Evolutionary conservation across 352 stramenopile species (phyloP).

Genomic region (Phytophthora macrochlamydospora): DNA sequence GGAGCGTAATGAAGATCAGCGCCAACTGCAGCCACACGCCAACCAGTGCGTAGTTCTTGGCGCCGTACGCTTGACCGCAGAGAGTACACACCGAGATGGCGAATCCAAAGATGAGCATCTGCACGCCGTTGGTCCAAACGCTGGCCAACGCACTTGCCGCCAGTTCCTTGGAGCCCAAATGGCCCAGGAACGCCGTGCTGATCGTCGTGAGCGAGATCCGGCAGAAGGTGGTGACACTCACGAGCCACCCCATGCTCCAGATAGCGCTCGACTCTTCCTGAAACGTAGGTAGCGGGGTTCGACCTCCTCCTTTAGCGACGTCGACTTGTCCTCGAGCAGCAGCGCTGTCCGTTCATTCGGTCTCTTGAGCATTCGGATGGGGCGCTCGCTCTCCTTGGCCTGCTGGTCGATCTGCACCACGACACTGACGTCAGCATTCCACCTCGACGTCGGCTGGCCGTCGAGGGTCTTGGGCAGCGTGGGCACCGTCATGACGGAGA

Average conservation of each 20-base stretch:
- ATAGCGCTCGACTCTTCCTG: constrained; percentile 66
- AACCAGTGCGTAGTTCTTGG: constrained; percentile 77
- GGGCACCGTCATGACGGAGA: constrained; percentile 18
- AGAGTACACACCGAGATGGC: constrained; percentile 81
- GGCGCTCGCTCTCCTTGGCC: constrained; percentile 1
- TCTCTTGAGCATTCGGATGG: constrained; percentile 10
- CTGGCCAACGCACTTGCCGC: constrained; percentile 70
- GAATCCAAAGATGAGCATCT: constrained; percentile 84
- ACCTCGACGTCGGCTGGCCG: constrained; percentile 15
- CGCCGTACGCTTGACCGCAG: constrained; percentile 80
- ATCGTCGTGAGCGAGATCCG: constrained; percentile 81
- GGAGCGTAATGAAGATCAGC: constrained; percentile 73
- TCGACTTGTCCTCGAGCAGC: constrained; percentile 12
- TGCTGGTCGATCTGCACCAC: constrained; percentile 20
- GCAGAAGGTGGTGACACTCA: constrained; percentile 83
- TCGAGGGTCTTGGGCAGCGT: constrained; percentile 21
- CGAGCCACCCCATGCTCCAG: constrained; percentile 86
- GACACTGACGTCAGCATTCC: constrained; percentile 14
- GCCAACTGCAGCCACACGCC: constrained; percentile 84
- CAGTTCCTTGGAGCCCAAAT: constrained; percentile 79
- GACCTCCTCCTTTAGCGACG: constrained; percentile 25
- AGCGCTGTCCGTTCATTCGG: constrained; percentile 24
- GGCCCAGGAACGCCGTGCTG: constrained; percentile 76
- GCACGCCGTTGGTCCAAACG: constrained; percentile 84
- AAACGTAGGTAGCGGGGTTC: constrained; percentile 36